Conservation (phyloP, 441 rosid species). For the Macaranga tanarius region DNA sequence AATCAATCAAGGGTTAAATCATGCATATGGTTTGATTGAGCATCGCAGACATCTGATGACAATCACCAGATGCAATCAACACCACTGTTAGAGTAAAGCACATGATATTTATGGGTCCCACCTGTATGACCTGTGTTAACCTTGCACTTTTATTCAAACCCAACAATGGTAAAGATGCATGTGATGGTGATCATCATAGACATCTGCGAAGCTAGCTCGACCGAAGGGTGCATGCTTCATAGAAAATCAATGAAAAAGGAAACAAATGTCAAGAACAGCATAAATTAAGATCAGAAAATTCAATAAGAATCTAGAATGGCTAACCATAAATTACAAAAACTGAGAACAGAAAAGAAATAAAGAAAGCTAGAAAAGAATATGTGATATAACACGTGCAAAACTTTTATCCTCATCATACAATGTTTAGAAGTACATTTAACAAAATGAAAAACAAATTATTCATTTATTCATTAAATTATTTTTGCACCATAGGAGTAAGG, state of each 20-base stretch:
- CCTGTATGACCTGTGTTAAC: conserved; percentile 27
- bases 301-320: not conserved
- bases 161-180: conserved; percentile 30
- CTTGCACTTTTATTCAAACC: conserved; percentile 32
- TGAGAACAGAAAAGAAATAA: not conserved
- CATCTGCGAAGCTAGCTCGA: conserved; percentile 27
- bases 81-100: conserved; percentile 27
- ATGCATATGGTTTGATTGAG: conserved; percentile 2
- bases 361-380: not conserved
- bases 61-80: conserved; percentile 32
- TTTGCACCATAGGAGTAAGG: not conserved
- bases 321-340: not conserved
- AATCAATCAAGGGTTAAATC: conserved; percentile 20
- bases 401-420: not conserved
- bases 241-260: conserved; percentile 32
- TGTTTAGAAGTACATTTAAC: not conserved
- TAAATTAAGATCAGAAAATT: conserved; percentile 21
- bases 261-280: conserved; percentile 28
- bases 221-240: conserved; percentile 31
- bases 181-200: conserved; percentile 30
- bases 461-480: not conserved
- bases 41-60: conserved; percentile 27
- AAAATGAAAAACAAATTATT: not conserved
- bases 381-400: no score
- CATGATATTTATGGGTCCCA: conserved; percentile 26